Percentiles rank a stretch among this genome's conserved stretches.
Evolutionary conservation across 2,329 filamentous ascomycete genomes (phyloP).

Genomic region (Colletotrichum echinochloae): DNA sequence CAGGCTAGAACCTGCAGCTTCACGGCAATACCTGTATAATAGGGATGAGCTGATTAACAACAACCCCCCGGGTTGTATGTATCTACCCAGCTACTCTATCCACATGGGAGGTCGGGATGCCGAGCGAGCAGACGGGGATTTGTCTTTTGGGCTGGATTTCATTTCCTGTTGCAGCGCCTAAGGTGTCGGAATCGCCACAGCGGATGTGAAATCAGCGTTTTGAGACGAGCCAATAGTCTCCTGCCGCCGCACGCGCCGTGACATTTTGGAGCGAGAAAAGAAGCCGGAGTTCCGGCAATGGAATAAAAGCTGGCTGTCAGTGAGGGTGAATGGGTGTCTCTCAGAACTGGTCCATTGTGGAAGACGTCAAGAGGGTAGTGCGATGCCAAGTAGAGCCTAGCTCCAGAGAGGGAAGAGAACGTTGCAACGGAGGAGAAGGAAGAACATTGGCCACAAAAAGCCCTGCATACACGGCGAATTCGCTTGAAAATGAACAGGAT

Average conservation of each 20-base stretch:
- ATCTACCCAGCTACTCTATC: not conserved
- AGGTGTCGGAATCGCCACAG: not conserved
- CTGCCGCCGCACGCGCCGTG: not conserved
- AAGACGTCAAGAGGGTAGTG: not conserved
- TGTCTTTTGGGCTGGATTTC: not conserved
- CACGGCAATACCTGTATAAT: not conserved
- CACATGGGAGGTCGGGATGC: not conserved
- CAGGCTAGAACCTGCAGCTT: not conserved
- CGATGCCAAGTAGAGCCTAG: not conserved
- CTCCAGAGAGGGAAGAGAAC: not conserved
- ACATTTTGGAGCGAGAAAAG: slow-evolving; percentile 1
- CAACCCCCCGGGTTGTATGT: not conserved
- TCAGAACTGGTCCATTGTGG: not conserved
- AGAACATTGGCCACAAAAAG: not conserved
- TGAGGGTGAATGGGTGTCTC: not conserved
- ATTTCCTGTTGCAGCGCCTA: slow-evolving; percentile 4
- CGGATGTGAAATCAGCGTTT: not conserved
- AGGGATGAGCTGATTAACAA: not conserved
- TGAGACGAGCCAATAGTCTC: slow-evolving; percentile 4
- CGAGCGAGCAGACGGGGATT: not conserved
- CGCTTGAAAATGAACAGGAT: not conserved
- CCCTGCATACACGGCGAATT: not conserved
- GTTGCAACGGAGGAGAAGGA: not conserved
- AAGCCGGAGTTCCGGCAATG: not conserved
- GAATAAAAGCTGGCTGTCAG: not conserved